These are phyloP conservation scores for Fraxinus americana DNA, from an alignment of 257 asterid genomes.

Conservation along the genomic window DNA sequence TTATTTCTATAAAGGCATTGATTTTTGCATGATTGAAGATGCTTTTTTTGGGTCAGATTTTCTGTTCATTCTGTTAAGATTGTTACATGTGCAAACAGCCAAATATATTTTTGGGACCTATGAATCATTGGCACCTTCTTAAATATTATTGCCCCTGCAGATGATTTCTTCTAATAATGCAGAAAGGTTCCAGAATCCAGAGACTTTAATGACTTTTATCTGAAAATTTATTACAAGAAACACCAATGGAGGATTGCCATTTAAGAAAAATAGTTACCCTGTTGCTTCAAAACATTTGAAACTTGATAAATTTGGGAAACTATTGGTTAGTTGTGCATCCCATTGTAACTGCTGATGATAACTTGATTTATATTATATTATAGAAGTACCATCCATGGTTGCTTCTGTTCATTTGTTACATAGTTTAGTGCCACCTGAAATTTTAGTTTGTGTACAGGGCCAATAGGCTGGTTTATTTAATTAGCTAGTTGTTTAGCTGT, in stretches of 20 bases:
- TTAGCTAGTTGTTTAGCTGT: neutral
- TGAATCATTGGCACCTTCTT: neutral
- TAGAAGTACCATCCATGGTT: neutral
- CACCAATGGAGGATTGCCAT: constrained; percentile 1
- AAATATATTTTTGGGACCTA: neutral
- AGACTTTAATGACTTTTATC: neutral
- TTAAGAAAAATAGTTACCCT: neutral
- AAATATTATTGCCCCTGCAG: neutral
- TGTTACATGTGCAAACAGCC: neutral
- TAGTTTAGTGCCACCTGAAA: neutral
- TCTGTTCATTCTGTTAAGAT: neutral
- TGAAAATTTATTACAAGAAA: neutral
- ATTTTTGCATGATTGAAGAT: neutral
- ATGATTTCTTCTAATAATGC: neutral
- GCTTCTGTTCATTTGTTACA: neutral
- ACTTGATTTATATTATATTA: neutral
- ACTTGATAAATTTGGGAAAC: neutral
- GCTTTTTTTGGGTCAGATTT: neutral
- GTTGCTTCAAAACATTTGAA: neutral
- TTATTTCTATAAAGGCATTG: neutral
- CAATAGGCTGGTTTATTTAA: neutral
- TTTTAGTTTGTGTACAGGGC: neutral
- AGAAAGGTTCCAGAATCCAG: neutral
- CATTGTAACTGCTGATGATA: neutral
- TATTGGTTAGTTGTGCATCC: neutral